phyloP scores from a whole-genome alignment of 169 alveolate species.

The Babesia divergens region DNA sequence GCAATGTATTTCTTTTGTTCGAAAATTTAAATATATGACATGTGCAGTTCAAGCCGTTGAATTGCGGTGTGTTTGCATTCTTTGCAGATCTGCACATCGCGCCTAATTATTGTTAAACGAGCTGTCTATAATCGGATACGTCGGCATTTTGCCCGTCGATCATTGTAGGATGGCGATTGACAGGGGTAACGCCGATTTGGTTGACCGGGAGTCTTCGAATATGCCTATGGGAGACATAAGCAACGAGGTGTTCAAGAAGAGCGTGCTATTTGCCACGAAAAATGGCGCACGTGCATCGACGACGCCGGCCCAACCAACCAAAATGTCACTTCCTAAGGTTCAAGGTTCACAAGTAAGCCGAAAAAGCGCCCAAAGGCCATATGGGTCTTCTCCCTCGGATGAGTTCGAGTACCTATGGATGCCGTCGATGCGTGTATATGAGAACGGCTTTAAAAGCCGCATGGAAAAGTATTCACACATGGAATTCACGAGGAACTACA shows the following conservation, averaged over 20 bases:
- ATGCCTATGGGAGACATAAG: slow-evolving; percentile 3
- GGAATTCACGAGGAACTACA: slow-evolving; percentile 48
- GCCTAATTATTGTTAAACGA: no score
- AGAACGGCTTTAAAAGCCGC: slow-evolving; percentile 15
- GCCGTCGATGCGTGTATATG: slow-evolving; percentile 39
- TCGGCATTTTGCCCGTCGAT: no score
- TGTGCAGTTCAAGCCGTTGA: no score
- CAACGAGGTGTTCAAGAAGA: slow-evolving; percentile 1
- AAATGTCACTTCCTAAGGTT: background rate
- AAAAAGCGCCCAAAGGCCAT: background rate
- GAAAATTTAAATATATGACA: no score
- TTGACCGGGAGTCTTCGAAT: background rate
- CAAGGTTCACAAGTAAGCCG: background rate
- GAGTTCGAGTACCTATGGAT: slow-evolving; percentile 49
- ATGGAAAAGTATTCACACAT: slow-evolving; percentile 38
- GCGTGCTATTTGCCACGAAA: slow-evolving; percentile 1
- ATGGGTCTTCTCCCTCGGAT: background rate
- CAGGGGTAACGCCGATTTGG: no score
- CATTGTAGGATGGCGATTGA: no score
- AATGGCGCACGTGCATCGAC: background rate
- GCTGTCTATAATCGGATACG: no score
- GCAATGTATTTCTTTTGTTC: no score
- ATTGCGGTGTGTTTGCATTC: no score
- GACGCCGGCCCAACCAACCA: background rate
- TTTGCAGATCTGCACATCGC: no score